A percentile compares a stretch with the other conserved stretches of the same genome.
phyloP scores from a whole-genome alignment of 768 basidiomycete species.

The Gymnopilus junonius region DNA sequence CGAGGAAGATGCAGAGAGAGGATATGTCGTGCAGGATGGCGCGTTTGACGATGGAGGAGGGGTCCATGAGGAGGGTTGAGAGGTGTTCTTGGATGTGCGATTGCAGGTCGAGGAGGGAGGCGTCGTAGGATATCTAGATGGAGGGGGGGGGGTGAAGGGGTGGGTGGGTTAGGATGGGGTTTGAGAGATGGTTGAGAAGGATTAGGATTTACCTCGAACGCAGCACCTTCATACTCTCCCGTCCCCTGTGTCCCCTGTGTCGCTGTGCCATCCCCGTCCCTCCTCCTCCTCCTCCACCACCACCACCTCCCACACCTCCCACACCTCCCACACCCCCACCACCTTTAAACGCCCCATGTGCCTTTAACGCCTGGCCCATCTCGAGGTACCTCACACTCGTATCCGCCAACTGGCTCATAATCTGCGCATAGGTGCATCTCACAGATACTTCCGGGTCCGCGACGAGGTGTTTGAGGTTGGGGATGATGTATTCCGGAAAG shows the following conservation, averaged over 20 bases:
- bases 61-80: slow-evolving; percentile 83
- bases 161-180: too few species aligned
- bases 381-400: slow-evolving; percentile 89
- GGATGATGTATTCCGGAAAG: slow-evolving; percentile 95
- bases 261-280: too few species aligned
- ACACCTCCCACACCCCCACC: slow-evolving; percentile 30
- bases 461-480: slow-evolving; percentile 82
- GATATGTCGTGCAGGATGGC: slow-evolving; percentile 88
- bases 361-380: slow-evolving; percentile 90
- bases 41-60: slow-evolving; percentile 88
- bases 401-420: slow-evolving; percentile 83
- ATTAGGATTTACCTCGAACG: slow-evolving; percentile 69
- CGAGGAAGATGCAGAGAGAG: slow-evolving; percentile 90
- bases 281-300: slow-evolving; percentile 82
- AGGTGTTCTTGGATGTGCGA: slow-evolving; percentile 86
- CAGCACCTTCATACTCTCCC: slow-evolving; percentile 19
- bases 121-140: slow-evolving; percentile 85
- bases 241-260: too few species aligned
- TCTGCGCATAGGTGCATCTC: slow-evolving; percentile 80
- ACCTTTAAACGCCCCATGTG: slow-evolving; percentile 74
- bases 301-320: slow-evolving; percentile 51
- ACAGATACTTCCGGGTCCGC: slow-evolving; percentile 86
- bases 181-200: too few species aligned
- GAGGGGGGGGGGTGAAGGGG: not conserved
- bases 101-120: slow-evolving; percentile 85